phyloP scores from a whole-genome alignment of 2,329 filamentous ascomycete species.

The Monosporascus sp. region DNA sequence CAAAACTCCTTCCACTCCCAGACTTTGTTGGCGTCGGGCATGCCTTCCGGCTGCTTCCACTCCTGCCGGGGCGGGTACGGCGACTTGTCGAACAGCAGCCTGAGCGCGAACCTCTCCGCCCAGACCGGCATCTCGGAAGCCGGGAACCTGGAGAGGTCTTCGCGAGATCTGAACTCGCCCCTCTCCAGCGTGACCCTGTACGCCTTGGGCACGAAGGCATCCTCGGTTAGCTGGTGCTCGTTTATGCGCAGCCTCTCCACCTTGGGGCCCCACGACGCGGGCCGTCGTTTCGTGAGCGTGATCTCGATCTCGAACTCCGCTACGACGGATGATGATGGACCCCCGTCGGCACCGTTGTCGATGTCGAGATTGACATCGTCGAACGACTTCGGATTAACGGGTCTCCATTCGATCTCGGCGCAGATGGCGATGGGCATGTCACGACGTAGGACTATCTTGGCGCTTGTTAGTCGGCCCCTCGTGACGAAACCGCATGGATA shows the following conservation, averaged over 20 bases:
- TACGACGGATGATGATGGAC: too few relatives aligned
- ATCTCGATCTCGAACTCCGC: too few relatives aligned
- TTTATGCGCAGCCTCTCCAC: not conserved
- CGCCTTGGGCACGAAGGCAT: not conserved
- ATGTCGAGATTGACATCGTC: too few relatives aligned
- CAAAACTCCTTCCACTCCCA: conserved; percentile 2
- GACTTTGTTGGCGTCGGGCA: not conserved
- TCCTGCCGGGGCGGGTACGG: not conserved
- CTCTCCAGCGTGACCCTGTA: not conserved
- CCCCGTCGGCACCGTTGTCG: too few relatives aligned
- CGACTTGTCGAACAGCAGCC: not conserved
- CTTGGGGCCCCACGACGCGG: too few relatives aligned
- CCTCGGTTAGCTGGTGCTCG: not conserved
- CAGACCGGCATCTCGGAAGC: not conserved
- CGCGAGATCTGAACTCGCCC: not conserved
- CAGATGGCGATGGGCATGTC: too few relatives aligned
- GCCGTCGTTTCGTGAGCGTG: too few relatives aligned
- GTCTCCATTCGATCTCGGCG: too few relatives aligned
- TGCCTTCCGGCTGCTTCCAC: not conserved
- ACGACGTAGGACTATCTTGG: too few relatives aligned
- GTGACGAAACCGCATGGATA: too few relatives aligned
- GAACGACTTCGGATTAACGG: too few relatives aligned
- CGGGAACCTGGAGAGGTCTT: not conserved
- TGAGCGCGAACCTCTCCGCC: not conserved
- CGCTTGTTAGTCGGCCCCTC: too few relatives aligned